Evolutionary conservation across 768 basidiomycete species (phyloP).

Genomic region (Tylopilus intermedius): DNA sequence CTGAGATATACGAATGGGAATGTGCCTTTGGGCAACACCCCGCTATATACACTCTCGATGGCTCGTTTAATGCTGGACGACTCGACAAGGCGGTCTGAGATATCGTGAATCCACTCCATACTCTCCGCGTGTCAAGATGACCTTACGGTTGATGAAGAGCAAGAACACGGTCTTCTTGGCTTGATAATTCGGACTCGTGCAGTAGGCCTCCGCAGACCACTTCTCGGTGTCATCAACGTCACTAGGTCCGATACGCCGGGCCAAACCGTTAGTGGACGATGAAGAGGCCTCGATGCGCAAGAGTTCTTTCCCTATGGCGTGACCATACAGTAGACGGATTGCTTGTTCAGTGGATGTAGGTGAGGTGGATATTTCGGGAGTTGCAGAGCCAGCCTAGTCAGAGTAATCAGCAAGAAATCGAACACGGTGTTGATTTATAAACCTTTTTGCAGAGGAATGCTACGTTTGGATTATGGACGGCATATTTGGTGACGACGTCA

Average conservation of each 20-base stretch:
- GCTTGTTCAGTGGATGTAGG: constrained; percentile 59
- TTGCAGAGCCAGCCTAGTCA: constrained; percentile 58
- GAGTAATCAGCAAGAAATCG: constrained; percentile 2
- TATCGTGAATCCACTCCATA: not conserved
- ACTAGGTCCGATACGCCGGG: constrained; percentile 10
- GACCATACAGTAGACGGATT: constrained; percentile 79
- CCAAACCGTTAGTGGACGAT: constrained; percentile 20
- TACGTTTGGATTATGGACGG: constrained; percentile 85
- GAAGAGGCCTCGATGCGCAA: constrained; percentile 42
- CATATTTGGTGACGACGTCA: constrained; percentile 89
- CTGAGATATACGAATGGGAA: constrained; percentile 92
- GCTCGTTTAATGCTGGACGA: constrained; percentile 82
- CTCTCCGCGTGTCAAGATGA: not conserved
- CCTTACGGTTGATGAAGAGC: constrained; percentile 91
- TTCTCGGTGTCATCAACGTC: constrained; percentile 36
- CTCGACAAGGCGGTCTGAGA: constrained; percentile 84
- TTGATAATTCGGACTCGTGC: constrained; percentile 86
- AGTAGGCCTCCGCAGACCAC: constrained; percentile 72
- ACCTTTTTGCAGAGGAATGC: constrained; percentile 94
- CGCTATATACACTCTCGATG: constrained; percentile 79
- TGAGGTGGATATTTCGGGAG: constrained; percentile 81
- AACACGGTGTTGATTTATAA: not conserved
- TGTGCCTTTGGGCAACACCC: constrained; percentile 82
- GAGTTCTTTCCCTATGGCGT: constrained; percentile 74
- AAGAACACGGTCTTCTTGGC: constrained; percentile 81